These are phyloP conservation scores for Tilletia setariae DNA, from an alignment of 1,284 basidiomycete species.

Conservation along the genomic window DNA sequence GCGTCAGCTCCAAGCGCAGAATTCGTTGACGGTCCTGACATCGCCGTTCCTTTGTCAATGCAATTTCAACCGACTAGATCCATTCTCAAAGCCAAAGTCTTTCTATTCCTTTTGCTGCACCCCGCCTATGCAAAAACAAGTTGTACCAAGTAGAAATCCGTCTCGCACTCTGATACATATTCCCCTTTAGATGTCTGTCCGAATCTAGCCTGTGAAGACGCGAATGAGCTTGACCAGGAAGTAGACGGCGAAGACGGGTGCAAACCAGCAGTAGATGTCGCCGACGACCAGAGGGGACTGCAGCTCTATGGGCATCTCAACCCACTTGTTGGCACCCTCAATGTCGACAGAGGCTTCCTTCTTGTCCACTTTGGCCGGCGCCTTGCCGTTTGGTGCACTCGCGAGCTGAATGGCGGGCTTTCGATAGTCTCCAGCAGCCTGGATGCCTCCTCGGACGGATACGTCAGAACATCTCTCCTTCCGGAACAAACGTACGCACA, in stretches of 20 bases:
- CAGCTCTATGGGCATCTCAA: constrained; percentile 34
- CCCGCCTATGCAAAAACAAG: no score
- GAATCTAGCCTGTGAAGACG: background rate
- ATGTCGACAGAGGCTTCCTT: background rate
- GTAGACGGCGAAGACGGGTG: constrained; percentile 16
- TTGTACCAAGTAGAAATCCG: no score
- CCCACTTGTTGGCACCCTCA: constrained; percentile 18
- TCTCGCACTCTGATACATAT: no score
- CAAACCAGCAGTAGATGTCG: constrained; percentile 34
- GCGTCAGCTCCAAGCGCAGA: no score
- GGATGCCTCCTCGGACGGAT: background rate
- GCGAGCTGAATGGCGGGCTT: background rate
- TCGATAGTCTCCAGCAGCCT: constrained; percentile 12
- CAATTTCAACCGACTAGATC: no score
- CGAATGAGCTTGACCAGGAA: background rate
- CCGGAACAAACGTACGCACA: background rate
- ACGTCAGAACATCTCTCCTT: background rate
- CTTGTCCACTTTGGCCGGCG: constrained; percentile 5
- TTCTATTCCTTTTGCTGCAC: no score
- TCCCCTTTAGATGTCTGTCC: no score
- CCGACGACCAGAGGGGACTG: constrained; percentile 31
- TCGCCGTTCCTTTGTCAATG: no score
- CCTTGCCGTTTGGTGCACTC: constrained; percentile 3
- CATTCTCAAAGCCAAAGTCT: no score
- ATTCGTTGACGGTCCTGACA: no score